phyloP scores from a whole-genome alignment of 345 rosid species.

The Salix suchowensis region DNA sequence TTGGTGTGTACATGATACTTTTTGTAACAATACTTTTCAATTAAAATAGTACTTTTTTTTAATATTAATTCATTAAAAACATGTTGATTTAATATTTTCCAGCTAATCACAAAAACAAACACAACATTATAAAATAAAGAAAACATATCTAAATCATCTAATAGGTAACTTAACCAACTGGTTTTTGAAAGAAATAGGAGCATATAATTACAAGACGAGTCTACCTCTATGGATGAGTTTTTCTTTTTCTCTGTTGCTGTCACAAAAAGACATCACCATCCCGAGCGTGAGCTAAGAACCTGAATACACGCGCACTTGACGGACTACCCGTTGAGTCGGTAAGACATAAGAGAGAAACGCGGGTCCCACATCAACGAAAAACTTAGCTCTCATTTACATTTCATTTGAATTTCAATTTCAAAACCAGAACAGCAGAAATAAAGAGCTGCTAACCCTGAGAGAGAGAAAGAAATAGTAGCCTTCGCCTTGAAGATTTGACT shows the following conservation, averaged over 20 bases:
- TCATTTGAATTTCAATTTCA: constrained; percentile 13
- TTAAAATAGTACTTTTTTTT: too few relatives aligned
- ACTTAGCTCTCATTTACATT: constrained; percentile 7
- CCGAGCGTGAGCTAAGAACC: constrained; percentile 11
- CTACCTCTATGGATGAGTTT: background rate
- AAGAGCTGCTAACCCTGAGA: background rate
- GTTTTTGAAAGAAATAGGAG: background rate
- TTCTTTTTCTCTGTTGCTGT: background rate
- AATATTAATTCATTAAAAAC: too few relatives aligned
- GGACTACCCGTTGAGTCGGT: constrained; percentile 31
- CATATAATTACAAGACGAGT: background rate
- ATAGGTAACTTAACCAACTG: background rate
- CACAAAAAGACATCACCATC: background rate
- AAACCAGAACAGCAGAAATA: background rate
- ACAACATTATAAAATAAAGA: too few relatives aligned
- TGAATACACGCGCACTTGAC: constrained; percentile 14
- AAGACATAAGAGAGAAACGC: background rate
- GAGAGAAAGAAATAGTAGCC: constrained; percentile 8
- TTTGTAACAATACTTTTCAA: too few relatives aligned
- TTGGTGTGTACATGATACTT: too few relatives aligned
- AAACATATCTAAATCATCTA: too few relatives aligned
- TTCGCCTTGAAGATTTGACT: constrained; percentile 49
- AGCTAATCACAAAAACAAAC: too few relatives aligned
- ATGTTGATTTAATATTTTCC: too few relatives aligned
- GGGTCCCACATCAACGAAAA: constrained; percentile 11